Evolutionary conservation across 2,329 filamentous ascomycete species (phyloP).

Genomic region (Nemania sp.): DNA sequence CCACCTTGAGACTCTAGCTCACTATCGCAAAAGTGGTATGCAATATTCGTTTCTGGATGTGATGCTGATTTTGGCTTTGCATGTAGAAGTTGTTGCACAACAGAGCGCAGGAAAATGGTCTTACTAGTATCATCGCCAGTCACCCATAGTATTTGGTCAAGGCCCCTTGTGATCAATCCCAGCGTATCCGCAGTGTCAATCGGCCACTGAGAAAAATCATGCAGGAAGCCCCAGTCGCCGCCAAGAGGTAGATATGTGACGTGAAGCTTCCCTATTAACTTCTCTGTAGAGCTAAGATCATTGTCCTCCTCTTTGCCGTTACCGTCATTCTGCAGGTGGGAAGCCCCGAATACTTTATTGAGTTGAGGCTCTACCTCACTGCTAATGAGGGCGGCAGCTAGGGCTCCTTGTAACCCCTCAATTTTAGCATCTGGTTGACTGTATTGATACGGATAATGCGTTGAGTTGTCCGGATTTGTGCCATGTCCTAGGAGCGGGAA

Average conservation of each 20-base stretch:
- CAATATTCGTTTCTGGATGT: not conserved
- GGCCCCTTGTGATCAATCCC: not conserved
- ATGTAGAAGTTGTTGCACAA: not conserved
- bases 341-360: not conserved
- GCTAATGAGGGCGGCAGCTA: not conserved
- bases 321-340: not conserved
- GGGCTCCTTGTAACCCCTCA: not conserved
- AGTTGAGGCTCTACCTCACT: not conserved
- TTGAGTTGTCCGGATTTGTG: not conserved
- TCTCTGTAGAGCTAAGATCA: too few relatives aligned
- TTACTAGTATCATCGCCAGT: constrained; percentile 2
- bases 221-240: not conserved
- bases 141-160: not conserved
- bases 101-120: not conserved
- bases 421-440: not conserved
- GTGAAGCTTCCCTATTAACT: not conserved
- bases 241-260: not conserved
- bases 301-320: too few relatives aligned
- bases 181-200: not conserved
- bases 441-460: not conserved
- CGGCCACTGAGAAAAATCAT: not conserved
- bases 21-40: not conserved
- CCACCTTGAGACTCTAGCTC: not conserved
- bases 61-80: not conserved
- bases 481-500: not conserved